Evolutionary conservation across 768 basidiomycete genomes (phyloP), one percentile per base, ranked within the genome.

Genomic region (Tulasnella sp.): DNA sequence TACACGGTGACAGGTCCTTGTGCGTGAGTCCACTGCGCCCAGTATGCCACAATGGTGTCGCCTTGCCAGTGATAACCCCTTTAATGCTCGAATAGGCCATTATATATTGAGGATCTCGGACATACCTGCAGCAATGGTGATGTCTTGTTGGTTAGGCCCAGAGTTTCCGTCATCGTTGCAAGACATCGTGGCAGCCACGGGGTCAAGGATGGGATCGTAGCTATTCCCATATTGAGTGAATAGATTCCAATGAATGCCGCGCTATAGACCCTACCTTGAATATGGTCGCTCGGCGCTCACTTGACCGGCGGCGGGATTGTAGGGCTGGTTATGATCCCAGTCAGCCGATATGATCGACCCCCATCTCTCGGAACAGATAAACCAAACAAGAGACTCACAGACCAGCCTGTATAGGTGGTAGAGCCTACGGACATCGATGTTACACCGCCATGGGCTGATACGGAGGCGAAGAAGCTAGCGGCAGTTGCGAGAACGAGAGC

Each of bases 21-120:
- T n/a, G 62, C 62, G 40, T 81, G 80, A 36, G 80, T 81, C 80
- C 80, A 81, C 48, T 81, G 80, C n/a, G 80, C 16, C 40, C 62
- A 81, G 68, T 75, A 77, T 24, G 68, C 80, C 68, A 71, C 75
- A n/a, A 81, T 39, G 24, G 71, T 79, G 10, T 74, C 42, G 12
- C 80, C 80, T 68, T 68, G 62, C 8, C n/a, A 16, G n/a, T 68
- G 6, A 9, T 5, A 31, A 34, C 16, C 2, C 62, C 16, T 2
- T 14, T 62, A 31, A 68, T 27, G 10, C n/a, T 34, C 62, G 31
- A 31, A 31, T 14, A 14, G 7, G 62, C 6, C 34, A 16, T 5
- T 1, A 68, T 14, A n/a, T 68, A 3, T 34, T 1, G 62, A n/a
- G 9, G 5, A 31, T 24, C 18, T 44, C 5, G 48, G 34, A 68